Evolutionary conservation across 176 grass and related monocot genomes (phyloP).

Genomic region (Olyra latifolia): DNA sequence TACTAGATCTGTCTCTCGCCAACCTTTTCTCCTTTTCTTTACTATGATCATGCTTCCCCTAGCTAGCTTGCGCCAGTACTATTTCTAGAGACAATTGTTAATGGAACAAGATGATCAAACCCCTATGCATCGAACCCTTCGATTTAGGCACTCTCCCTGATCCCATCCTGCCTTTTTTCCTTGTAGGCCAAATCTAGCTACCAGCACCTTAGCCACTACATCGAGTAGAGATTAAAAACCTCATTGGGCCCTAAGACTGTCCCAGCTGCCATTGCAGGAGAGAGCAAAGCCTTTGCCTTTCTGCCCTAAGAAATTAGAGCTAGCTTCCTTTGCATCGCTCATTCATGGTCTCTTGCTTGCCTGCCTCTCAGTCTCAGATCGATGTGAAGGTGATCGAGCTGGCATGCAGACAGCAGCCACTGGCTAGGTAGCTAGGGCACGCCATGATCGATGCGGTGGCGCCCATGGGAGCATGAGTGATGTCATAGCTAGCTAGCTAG

Average conservation of each 20-base stretch:
- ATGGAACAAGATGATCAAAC: conserved; percentile 21
- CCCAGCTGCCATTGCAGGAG: not conserved
- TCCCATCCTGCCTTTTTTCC: not conserved
- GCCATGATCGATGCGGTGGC: not conserved
- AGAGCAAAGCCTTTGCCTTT: not conserved
- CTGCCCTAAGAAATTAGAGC: not conserved
- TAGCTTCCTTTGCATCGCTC: not conserved
- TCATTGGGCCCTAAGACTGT: not conserved
- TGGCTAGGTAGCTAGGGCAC: not conserved
- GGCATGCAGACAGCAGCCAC: too few species aligned
- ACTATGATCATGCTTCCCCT: conserved; percentile 6
- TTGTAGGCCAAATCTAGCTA: not conserved
- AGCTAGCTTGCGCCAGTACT: not conserved
- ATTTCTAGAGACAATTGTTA: not conserved
- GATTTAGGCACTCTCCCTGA: not conserved
- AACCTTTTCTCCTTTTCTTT: not conserved
- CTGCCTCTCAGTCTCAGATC: not conserved
- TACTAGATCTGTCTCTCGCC: not conserved
- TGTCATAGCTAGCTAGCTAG: not conserved
- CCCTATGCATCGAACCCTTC: conserved; percentile 8
- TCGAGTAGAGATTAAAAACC: not conserved
- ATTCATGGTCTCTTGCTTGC: conserved; percentile 10
- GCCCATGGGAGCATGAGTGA: not conserved
- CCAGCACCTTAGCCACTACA: not conserved
- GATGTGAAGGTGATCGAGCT: not conserved